phyloP scores from a whole-genome alignment of 129 eudicot genomes.

The Oenanthe sinensis region DNA sequence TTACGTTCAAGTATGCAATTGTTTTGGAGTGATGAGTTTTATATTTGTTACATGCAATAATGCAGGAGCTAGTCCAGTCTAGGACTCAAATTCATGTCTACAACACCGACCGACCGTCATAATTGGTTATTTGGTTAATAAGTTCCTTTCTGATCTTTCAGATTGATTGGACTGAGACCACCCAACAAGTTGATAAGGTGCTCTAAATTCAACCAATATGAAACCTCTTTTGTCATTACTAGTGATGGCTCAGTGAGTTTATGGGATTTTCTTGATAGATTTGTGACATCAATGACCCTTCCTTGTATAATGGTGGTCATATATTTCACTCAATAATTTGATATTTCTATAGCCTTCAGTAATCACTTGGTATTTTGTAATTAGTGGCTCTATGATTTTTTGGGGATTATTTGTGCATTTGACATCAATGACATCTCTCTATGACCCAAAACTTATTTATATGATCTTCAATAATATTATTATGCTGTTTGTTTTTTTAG shows the following conservation, averaged over 20 bases:
- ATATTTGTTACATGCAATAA: neutral
- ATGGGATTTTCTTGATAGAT: neutral
- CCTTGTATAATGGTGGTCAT: neutral
- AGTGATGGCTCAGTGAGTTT: neutral
- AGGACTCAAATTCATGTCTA: neutral
- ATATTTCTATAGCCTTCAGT: neutral
- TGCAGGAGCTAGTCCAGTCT: neutral
- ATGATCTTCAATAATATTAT: neutral
- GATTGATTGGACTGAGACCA: neutral
- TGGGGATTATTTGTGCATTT: neutral
- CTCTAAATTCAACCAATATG: neutral
- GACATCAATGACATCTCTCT: neutral
- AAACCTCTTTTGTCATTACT: neutral
- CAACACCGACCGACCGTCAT: neutral
- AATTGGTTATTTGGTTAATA: neutral
- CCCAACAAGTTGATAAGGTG: neutral
- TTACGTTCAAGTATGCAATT: too few species aligned
- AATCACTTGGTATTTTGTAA: neutral
- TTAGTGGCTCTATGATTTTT: neutral
- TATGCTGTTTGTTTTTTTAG: too few species aligned
- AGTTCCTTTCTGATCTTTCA: neutral
- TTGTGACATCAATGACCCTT: neutral
- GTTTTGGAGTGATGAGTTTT: too few species aligned
- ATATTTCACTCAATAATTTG: neutral
- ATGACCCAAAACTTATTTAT: too few species aligned